phyloP scores from a whole-genome alignment of 2,329 filamentous ascomycete species.

The Calonectria pauciramosa region DNA sequence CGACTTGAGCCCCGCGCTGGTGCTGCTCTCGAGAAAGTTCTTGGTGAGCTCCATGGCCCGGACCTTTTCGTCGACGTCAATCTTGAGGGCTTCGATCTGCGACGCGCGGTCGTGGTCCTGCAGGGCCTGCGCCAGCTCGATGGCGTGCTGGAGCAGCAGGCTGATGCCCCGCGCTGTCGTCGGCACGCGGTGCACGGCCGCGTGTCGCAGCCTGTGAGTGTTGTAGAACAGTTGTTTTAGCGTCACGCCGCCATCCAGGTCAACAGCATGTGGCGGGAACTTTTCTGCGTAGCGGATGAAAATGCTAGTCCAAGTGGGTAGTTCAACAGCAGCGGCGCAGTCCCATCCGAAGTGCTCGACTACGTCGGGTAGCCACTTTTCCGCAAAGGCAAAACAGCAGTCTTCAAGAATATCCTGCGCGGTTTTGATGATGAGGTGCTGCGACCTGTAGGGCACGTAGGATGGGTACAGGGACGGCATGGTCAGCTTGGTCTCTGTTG shows the following conservation, averaged over 20 bases:
- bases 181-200: constrained; percentile 12
- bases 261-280: neutral
- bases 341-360: constrained; percentile 3
- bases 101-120: neutral
- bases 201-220: constrained; percentile 5
- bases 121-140: neutral
- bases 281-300: neutral
- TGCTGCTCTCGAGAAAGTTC: constrained; percentile 13
- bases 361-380: constrained; percentile 9
- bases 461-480: constrained; percentile 16
- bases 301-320: constrained; percentile 3
- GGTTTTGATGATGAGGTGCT: constrained; percentile 5
- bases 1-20: neutral
- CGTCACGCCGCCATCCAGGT: neutral
- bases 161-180: constrained; percentile 2
- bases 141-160: neutral
- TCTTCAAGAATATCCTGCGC: constrained; percentile 12
- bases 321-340: constrained; percentile 8
- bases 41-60: constrained; percentile 14
- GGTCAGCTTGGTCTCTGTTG: neutral
- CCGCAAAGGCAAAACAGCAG: constrained; percentile 6
- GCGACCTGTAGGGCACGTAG: constrained; percentile 4
- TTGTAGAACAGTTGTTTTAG: neutral
- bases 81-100: neutral
- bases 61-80: constrained; percentile 3